Conservation (phyloP, 345 rosid species). For the Aquilaria malaccensis region DNA sequence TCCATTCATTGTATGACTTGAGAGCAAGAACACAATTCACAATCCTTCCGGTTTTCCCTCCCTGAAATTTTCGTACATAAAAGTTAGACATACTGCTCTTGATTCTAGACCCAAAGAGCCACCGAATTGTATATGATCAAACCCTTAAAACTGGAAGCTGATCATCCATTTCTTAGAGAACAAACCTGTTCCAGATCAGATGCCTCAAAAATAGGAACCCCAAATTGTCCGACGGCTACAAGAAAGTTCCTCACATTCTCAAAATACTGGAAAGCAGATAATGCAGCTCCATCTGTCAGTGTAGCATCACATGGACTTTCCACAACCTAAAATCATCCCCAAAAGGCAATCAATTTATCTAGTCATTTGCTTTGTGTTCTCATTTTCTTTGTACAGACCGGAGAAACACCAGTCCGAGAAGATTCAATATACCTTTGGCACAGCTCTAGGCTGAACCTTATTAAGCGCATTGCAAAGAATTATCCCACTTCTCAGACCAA, state of each 20-base stretch:
- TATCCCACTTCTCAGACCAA: constrained; percentile 84
- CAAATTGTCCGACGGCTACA: constrained; percentile 63
- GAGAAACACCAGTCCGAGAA: background rate
- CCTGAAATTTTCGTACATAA: constrained; percentile 29
- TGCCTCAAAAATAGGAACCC: constrained; percentile 77
- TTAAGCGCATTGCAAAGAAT: constrained; percentile 77
- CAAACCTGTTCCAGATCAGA: constrained; percentile 89
- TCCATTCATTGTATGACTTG: constrained; percentile 82
- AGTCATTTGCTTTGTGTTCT: background rate
- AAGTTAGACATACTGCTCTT: constrained; percentile 1
- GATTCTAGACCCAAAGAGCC: background rate
- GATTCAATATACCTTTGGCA: constrained; percentile 45
- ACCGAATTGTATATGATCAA: background rate
- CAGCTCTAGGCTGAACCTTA: constrained; percentile 73
- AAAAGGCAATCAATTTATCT: background rate
- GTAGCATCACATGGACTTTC: constrained; percentile 74
- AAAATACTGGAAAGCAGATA: constrained; percentile 83
- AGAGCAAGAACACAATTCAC: constrained; percentile 73
- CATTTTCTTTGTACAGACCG: too few relatives aligned
- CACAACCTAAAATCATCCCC: constrained; percentile 42
- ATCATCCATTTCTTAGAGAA: background rate
- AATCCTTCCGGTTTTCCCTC: constrained; percentile 75
- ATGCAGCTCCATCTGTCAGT: constrained; percentile 76
- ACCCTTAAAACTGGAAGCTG: background rate
- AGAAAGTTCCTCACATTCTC: constrained; percentile 88